phyloP scores from a whole-genome alignment of 306 rosid genomes.

The Chamaecrista fasciculata region DNA sequence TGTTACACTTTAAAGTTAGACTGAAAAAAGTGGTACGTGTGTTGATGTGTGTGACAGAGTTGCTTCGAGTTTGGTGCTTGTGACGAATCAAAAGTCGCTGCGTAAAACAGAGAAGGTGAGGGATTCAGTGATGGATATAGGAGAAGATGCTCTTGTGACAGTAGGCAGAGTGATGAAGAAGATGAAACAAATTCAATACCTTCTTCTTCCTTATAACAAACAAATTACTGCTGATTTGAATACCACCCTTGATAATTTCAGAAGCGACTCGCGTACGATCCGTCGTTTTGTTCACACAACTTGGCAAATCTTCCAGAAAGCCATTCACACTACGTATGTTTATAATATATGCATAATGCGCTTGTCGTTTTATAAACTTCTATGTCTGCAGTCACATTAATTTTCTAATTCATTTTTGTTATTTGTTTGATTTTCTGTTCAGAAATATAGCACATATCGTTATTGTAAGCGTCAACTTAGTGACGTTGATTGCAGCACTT shows the following conservation, averaged over 20 bases:
- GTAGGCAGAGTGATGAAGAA: conserved; percentile 41
- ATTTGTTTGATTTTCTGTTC: neutral
- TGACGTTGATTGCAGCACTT: conserved; percentile 48
- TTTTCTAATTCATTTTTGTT: neutral
- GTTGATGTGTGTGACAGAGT: conserved; percentile 43
- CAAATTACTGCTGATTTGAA: conserved; percentile 39
- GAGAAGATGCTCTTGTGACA: conserved; percentile 47
- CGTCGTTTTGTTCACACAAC: conserved; percentile 42
- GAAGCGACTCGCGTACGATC: conserved; percentile 42
- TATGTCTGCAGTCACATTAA: neutral
- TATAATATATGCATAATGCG: too few relatives aligned
- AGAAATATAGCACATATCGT: conserved; percentile 54
- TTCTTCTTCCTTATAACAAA: conserved; percentile 59
- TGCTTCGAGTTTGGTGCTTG: conserved; percentile 57
- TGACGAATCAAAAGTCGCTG: conserved; percentile 38
- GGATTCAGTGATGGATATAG: conserved; percentile 43
- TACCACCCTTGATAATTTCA: conserved; percentile 39
- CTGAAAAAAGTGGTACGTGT: too few relatives aligned
- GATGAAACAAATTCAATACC: conserved; percentile 48
- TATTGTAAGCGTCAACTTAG: conserved; percentile 52
- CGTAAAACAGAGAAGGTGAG: conserved; percentile 49
- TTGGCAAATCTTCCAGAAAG: conserved; percentile 37
- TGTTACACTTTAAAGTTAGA: too few relatives aligned
- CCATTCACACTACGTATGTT: conserved; percentile 57
- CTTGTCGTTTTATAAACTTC: neutral